phyloP scores from a whole-genome alignment of 352 stramenopile species.

The Phytopythium boreale region DNA sequence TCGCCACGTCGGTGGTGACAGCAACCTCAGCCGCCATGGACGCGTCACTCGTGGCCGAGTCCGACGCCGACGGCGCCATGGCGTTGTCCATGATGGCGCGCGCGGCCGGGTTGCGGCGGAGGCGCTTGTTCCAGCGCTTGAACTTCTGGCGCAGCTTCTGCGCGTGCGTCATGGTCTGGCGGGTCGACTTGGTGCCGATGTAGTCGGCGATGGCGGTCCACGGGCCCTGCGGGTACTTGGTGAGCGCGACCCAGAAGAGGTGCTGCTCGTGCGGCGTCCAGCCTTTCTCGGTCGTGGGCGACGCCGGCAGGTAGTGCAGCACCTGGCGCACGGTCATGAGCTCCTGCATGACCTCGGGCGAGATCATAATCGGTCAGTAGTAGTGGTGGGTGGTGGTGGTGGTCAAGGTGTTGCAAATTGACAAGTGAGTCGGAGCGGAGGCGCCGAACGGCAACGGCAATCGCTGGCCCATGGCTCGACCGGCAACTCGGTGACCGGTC shows the following conservation, averaged over 20 bases:
- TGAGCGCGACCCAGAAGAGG: slow-evolving; percentile 34
- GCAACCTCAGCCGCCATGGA: neutral
- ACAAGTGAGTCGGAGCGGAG: slow-evolving; percentile 15
- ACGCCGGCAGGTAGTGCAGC: slow-evolving; percentile 35
- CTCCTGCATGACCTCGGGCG: slow-evolving; percentile 33
- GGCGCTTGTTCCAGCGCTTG: slow-evolving; percentile 29
- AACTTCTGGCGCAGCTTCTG: slow-evolving; percentile 59
- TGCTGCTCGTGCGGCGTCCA: slow-evolving; percentile 27
- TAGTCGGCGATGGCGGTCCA: slow-evolving; percentile 50
- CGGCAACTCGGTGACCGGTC: neutral
- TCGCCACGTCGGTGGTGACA: slow-evolving; percentile 8
- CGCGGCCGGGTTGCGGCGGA: slow-evolving; percentile 22
- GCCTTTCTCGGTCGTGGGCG: slow-evolving; percentile 24
- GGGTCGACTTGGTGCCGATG: slow-evolving; percentile 50
- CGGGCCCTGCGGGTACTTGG: slow-evolving; percentile 38
- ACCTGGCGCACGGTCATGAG: slow-evolving; percentile 29
- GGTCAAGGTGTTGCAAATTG: slow-evolving; percentile 13
- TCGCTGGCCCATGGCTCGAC: neutral
- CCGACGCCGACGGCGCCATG: neutral
- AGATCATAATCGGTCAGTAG: slow-evolving; percentile 21
- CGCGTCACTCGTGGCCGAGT: neutral
- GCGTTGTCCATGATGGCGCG: slow-evolving; percentile 21
- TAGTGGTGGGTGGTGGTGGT: slow-evolving; percentile 2
- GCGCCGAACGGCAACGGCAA: neutral
- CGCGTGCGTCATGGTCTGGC: slow-evolving; percentile 55